A percentile compares a stretch with the other conserved stretches of the same genome.
Evolutionary conservation across 257 asterid genomes (phyloP).

Genomic region (Lavandula angustifolia): DNA sequence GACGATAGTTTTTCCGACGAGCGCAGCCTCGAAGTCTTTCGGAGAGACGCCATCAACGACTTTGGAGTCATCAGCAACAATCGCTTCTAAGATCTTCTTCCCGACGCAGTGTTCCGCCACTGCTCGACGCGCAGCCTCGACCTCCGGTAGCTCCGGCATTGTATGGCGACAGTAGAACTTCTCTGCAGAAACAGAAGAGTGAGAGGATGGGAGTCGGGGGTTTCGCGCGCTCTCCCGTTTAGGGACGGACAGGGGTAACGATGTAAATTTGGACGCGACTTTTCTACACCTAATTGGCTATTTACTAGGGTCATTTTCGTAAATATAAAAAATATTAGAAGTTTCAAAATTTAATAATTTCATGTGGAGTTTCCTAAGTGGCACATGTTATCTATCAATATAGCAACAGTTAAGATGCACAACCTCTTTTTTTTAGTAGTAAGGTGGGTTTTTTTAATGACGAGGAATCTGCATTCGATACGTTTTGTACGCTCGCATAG

Average conservation of each 20-base stretch:
- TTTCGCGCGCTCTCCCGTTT: constrained; percentile 36
- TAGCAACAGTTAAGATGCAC: no score
- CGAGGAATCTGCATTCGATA: no score
- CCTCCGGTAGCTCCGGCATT: constrained; percentile 99
- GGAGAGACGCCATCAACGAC: constrained; percentile 83
- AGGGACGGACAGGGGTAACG: constrained; percentile 2
- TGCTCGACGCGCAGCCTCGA: constrained; percentile 95
- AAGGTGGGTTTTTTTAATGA: no score
- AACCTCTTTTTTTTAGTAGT: no score
- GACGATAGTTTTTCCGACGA: constrained; percentile 74
- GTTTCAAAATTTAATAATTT: no score
- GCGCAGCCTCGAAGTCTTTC: constrained; percentile 71
- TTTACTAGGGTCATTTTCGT: no score
- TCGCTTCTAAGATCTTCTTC: constrained; percentile 62
- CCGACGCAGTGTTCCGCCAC: constrained; percentile 79
- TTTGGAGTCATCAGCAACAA: constrained; percentile 76
- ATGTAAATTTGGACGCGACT: neutral
- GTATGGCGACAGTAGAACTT: constrained; percentile 24
- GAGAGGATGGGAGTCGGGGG: neutral
- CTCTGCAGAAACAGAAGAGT: neutral
- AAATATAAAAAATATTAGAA: no score
- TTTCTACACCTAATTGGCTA: no score
- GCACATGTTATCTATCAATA: no score
- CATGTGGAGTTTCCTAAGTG: no score
- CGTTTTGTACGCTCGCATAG: no score